A percentile compares a stretch with the other conserved stretches of the same genome.
Conservation (phyloP, 148 eudicot genomes). For the Heliosperma pusillum region DNA sequence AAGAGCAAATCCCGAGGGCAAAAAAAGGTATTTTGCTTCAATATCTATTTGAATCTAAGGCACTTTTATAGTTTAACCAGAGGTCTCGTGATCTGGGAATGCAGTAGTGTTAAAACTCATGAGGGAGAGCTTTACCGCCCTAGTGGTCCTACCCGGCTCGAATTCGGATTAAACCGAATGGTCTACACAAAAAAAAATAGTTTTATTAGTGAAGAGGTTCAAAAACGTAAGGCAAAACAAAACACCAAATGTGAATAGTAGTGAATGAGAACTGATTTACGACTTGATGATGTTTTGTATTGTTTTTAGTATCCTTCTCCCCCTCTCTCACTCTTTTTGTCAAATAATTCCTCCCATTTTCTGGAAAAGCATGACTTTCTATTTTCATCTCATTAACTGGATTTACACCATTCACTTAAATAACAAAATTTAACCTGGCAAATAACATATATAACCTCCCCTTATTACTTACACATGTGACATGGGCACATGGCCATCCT, state of each 20-base stretch:
- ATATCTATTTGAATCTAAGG: not conserved
- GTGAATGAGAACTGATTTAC: not conserved
- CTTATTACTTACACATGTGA: not conserved
- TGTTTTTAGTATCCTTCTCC: not conserved
- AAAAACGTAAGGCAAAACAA: not conserved
- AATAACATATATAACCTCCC: not conserved
- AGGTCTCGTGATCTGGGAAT: too few species aligned
- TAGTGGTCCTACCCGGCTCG: too few species aligned
- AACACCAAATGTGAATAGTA: not conserved
- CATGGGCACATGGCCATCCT: not conserved
- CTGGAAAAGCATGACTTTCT: not conserved
- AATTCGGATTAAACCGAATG: too few species aligned
- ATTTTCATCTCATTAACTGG: not conserved
- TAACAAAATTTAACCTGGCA: not conserved
- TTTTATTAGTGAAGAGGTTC: not conserved
- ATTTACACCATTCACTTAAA: not conserved
- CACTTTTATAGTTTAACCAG: not conserved
- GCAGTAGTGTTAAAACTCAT: too few species aligned
- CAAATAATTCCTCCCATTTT: not conserved
- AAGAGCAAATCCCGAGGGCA: conserved; percentile 27
- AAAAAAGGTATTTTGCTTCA: conserved; percentile 33
- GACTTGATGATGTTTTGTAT: not conserved
- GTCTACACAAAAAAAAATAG: too few species aligned
- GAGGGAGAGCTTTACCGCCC: too few species aligned
- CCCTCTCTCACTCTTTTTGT: not conserved